A percentile compares a stretch with the other conserved stretches of the same genome.
Conservation (phyloP, 2,329 filamentous ascomycete genomes). For the Emmonsiellopsis sp. region DNA sequence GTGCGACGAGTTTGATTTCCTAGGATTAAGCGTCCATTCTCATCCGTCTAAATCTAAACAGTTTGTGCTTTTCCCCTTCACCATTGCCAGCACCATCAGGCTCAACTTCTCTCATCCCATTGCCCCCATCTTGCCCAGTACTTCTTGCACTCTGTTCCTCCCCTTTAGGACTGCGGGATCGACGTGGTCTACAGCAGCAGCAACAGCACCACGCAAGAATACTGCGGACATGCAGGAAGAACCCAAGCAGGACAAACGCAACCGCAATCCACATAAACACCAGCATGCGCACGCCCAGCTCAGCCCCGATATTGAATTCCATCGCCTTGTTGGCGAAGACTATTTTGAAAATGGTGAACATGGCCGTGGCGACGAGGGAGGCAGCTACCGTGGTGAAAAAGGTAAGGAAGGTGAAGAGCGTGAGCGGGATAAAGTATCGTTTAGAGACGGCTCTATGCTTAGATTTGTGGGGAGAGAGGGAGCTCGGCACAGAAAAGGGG, state of each 20-base stretch:
- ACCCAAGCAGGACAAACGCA: constrained; percentile 58
- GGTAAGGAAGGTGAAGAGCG: constrained; percentile 58
- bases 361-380: constrained; percentile 67
- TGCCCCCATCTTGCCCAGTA: neutral
- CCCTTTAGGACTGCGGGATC: constrained; percentile 3
- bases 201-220: constrained; percentile 51
- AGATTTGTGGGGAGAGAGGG: constrained; percentile 25
- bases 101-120: neutral
- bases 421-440: constrained; percentile 51
- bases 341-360: constrained; percentile 72
- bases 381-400: constrained; percentile 61
- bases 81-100: neutral
- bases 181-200: constrained; percentile 45
- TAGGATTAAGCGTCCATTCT: neutral
- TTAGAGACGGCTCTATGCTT: neutral
- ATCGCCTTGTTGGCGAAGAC: constrained; percentile 59
- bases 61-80: constrained; percentile 1
- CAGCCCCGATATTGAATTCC: constrained; percentile 66
- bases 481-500: constrained; percentile 43
- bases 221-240: constrained; percentile 58
- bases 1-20: neutral
- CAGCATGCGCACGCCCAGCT: constrained; percentile 66
- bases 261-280: constrained; percentile 83
- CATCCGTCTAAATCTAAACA: constrained; percentile 2
- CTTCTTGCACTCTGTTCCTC: neutral